Evolutionary conservation across 2,329 filamentous ascomycete species (phyloP).

Genomic region (Onygenales sp.): DNA sequence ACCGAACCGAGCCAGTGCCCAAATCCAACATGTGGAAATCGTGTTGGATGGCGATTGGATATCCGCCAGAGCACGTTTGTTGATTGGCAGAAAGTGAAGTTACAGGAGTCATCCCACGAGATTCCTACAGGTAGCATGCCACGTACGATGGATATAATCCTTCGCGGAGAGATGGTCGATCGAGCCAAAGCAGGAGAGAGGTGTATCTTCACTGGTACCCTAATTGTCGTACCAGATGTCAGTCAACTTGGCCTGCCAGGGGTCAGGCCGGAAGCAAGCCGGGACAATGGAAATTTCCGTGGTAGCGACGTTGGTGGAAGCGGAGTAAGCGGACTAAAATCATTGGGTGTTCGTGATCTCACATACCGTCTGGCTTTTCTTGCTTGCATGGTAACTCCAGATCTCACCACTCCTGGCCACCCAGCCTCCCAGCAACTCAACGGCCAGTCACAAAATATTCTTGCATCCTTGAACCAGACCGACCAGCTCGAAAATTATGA

Average conservation of each 20-base stretch:
- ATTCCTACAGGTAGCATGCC: conserved; percentile 99
- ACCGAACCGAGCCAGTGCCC: conserved; percentile 95
- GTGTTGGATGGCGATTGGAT: conserved; percentile 89
- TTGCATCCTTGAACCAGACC: conserved; percentile 70
- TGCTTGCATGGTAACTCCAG: conserved; percentile 89
- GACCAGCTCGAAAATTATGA: conserved; percentile 61
- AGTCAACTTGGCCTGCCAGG: conserved; percentile 90
- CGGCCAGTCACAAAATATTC: conserved; percentile 71
- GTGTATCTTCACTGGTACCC: conserved; percentile 90
- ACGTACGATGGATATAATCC: conserved; percentile 90
- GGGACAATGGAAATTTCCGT: conserved; percentile 69
- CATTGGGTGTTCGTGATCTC: conserved; percentile 85
- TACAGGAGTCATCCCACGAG: conserved; percentile 96
- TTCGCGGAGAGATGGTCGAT: conserved; percentile 95
- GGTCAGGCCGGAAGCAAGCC: conserved; percentile 67
- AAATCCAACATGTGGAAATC: conserved; percentile 77
- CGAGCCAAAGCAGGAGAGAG: conserved; percentile 95
- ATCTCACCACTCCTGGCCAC: conserved; percentile 71
- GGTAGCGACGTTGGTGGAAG: conserved; percentile 72
- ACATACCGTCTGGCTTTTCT: conserved; percentile 96
- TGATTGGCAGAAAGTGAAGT: conserved; percentile 97
- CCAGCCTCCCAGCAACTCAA: conserved; percentile 57
- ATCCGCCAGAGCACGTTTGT: conserved; percentile 96
- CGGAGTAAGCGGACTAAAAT: conserved; percentile 80
- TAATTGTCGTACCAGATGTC: conserved; percentile 95